phyloP scores from a whole-genome alignment of 2,329 filamentous ascomycete genomes.

The Nigrospora oryzae region DNA sequence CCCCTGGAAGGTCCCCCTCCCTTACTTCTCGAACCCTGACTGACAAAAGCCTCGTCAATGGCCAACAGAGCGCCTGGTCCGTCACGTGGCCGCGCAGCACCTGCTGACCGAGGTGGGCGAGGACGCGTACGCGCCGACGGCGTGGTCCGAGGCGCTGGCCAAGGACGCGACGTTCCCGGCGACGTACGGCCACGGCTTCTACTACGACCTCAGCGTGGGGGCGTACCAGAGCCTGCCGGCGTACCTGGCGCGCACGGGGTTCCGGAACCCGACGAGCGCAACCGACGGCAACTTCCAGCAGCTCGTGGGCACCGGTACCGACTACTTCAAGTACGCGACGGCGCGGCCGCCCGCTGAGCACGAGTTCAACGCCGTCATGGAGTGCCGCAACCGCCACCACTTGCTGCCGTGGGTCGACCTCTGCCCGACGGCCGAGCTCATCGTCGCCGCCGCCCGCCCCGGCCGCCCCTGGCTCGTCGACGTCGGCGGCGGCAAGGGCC shows the following conservation, averaged over 20 bases:
- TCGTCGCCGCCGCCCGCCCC: slow-evolving; percentile 2
- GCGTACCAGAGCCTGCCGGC: slow-evolving; percentile 7
- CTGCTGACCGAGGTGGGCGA: slow-evolving; percentile 7
- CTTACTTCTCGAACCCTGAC: background rate
- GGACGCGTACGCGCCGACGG: slow-evolving; percentile 6
- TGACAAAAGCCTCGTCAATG: background rate
- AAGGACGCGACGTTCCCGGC: slow-evolving; percentile 3
- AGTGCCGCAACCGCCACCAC: background rate
- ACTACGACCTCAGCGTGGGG: slow-evolving; percentile 6
- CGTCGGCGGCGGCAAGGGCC: slow-evolving; percentile 3
- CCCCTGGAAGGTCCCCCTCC: too few relatives aligned
- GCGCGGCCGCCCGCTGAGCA: background rate
- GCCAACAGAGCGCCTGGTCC: slow-evolving; percentile 5
- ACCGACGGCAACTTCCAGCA: slow-evolving; percentile 9
- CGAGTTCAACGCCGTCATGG: slow-evolving; percentile 5
- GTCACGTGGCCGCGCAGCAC: slow-evolving; percentile 9
- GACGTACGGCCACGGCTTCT: slow-evolving; percentile 8
- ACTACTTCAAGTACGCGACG: background rate
- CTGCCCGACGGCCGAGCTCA: background rate
- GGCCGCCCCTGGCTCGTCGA: slow-evolving; percentile 5
- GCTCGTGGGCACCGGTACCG: background rate
- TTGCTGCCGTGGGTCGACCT: background rate
- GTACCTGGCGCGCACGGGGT: slow-evolving; percentile 6
- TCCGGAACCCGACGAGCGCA: slow-evolving; percentile 8
- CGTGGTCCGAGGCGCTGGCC: slow-evolving; percentile 6